Conservation (phyloP, 768 basidiomycete genomes). For the Termitomyces sp. region DNA sequence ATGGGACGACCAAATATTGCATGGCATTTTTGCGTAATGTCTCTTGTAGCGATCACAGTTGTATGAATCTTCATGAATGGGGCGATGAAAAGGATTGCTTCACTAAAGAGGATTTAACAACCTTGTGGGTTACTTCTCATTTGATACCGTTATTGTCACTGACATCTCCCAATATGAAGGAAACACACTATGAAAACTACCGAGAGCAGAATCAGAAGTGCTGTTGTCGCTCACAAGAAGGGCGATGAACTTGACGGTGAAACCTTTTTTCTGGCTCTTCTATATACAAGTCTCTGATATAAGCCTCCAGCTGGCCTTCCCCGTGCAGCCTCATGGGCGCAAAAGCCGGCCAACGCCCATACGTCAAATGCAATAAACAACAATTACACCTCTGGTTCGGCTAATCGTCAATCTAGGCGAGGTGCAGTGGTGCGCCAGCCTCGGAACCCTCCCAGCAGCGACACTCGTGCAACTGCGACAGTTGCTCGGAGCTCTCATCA, state of each 20-base stretch:
- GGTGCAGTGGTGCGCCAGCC: slow-evolving; percentile 44
- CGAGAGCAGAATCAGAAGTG: slow-evolving; percentile 60
- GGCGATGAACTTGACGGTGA: slow-evolving; percentile 58
- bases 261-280: slow-evolving; percentile 11
- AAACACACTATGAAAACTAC: slow-evolving; percentile 94
- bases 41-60: slow-evolving; percentile 82
- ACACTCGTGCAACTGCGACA: slow-evolving; percentile 31
- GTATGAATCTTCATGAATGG: slow-evolving; percentile 97
- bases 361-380: slow-evolving; percentile 19
- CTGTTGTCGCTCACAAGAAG: slow-evolving; percentile 54
- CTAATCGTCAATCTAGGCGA: slow-evolving; percentile 43
- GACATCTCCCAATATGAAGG: slow-evolving; percentile 35
- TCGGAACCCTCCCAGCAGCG: slow-evolving; percentile 34
- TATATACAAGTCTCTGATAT: slow-evolving; percentile 12
- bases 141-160: slow-evolving; percentile 11
- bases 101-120: slow-evolving; percentile 93
- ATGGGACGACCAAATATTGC: slow-evolving; percentile 97
- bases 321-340: slow-evolving; percentile 64
- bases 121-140: slow-evolving; percentile 54
- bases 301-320: slow-evolving; percentile 51
- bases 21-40: slow-evolving; percentile 89
- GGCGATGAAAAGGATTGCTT: slow-evolving; percentile 98
- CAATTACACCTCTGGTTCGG: slow-evolving; percentile 16
- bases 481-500: slow-evolving; percentile 30
- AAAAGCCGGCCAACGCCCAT: slow-evolving; percentile 33